Conservation (phyloP, 2,329 filamentous ascomycete genomes). For the Diaporthe citrichinensis region DNA sequence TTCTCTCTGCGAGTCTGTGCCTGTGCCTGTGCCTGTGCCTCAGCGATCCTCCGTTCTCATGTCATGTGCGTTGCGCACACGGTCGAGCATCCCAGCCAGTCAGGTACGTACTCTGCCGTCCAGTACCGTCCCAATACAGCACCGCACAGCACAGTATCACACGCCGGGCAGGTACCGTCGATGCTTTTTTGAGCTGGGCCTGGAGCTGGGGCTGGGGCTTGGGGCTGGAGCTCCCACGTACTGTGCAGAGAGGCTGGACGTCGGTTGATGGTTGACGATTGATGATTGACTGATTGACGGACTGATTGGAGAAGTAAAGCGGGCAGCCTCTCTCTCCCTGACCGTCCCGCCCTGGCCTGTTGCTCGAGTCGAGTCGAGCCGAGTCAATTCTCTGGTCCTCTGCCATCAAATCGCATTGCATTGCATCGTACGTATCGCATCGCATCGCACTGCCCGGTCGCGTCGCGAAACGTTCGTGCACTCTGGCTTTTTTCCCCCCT, state of each 20-base stretch:
- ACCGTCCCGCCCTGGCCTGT: conserved; percentile 16
- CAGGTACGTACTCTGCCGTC: conserved; percentile 6
- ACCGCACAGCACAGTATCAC: not conserved
- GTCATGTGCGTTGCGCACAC: not conserved
- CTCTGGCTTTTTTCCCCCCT: not conserved
- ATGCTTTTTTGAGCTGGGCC: conserved; percentile 2
- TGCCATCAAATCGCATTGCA: conserved; percentile 31
- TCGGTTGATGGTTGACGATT: conserved; percentile 14
- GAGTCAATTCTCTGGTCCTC: conserved; percentile 20
- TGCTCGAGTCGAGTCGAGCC: conserved; percentile 21
- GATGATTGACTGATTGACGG: conserved; percentile 23
- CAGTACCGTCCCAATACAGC: not conserved
- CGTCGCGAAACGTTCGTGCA: conserved; percentile 28
- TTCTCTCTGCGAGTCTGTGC: not conserved
- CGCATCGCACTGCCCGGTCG: conserved; percentile 27
- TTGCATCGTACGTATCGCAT: conserved; percentile 22
- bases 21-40: not conserved
- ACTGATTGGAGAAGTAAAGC: conserved; percentile 26
- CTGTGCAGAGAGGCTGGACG: conserved; percentile 19
- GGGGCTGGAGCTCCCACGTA: conserved; percentile 1
- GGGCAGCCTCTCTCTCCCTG: conserved; percentile 9
- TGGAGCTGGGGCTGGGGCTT: conserved; percentile 16
- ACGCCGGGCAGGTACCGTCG: not conserved
- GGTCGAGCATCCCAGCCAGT: conserved; percentile 7
- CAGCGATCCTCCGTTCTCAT: conserved; percentile 12